A percentile compares a stretch with the other conserved stretches of the same genome.
These are phyloP conservation scores for Gautieria morchelliformis DNA, from an alignment of 768 basidiomycete species.

Conservation along the genomic window DNA sequence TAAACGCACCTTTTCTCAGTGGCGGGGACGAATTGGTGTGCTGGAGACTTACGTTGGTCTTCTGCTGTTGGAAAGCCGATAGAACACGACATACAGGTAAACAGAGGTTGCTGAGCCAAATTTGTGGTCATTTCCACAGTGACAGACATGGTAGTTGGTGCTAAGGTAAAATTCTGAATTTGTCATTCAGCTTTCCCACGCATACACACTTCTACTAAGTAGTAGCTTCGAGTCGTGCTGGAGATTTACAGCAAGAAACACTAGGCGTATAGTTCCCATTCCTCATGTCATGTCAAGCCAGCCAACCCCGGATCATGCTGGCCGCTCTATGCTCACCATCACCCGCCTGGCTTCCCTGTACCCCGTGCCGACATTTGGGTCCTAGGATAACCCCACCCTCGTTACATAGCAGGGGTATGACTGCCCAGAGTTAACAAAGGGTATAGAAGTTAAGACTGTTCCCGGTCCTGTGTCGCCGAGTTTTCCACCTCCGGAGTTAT, in stretches of 20 bases:
- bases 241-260: background rate
- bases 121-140: background rate
- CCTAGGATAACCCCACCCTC: too few species aligned
- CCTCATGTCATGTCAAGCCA: too few species aligned
- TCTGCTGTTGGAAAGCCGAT: slow-evolving; percentile 78
- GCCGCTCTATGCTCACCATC: too few species aligned
- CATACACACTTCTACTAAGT: background rate
- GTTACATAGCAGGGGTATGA: too few species aligned
- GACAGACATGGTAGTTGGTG: slow-evolving; percentile 4
- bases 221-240: too few species aligned
- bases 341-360: too few species aligned
- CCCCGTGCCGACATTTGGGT: too few species aligned
- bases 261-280: background rate
- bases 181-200: background rate
- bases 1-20: slow-evolving; percentile 4
- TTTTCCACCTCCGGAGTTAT: too few species aligned
- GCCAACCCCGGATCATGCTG: too few species aligned
- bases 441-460: too few species aligned
- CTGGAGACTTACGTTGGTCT: slow-evolving; percentile 63
- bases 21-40: background rate
- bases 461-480: too few species aligned
- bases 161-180: background rate
- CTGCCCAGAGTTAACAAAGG: too few species aligned
- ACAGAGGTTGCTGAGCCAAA: slow-evolving; percentile 29
- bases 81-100: slow-evolving; percentile 86